Percentiles rank a stretch among this genome's conserved stretches.
Conservation (phyloP, 2,329 filamentous ascomycete genomes). For the Colletotrichum higginsianum region DNA sequence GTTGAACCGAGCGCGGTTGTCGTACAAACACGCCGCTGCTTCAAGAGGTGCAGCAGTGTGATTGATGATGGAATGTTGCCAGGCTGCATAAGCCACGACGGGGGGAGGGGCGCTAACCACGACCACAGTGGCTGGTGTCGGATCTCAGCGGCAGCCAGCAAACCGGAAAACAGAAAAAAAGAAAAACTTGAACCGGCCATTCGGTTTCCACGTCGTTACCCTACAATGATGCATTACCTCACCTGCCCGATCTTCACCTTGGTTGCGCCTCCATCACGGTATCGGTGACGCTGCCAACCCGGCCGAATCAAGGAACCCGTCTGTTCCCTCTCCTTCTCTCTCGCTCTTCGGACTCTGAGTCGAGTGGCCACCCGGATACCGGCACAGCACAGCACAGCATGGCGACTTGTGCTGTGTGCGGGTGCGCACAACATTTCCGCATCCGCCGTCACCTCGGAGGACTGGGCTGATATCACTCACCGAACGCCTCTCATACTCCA, state of each 20-base stretch:
- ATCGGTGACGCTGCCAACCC: conserved; percentile 29
- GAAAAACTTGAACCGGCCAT: not conserved
- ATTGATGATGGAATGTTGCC: not conserved
- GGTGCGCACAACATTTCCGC: not conserved
- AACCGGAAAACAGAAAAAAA: not conserved
- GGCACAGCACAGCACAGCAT: not conserved
- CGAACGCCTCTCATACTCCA: conserved; percentile 8
- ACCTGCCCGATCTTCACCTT: conserved; percentile 3
- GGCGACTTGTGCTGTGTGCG: too few relatives aligned
- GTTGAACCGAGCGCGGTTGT: not conserved
- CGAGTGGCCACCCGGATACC: conserved; percentile 8
- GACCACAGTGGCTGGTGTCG: not conserved
- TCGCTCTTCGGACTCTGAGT: not conserved
- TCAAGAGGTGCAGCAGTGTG: not conserved
- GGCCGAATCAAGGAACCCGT: conserved; percentile 28
- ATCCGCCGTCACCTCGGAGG: not conserved
- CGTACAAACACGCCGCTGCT: conserved; percentile 1
- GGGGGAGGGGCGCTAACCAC: too few relatives aligned
- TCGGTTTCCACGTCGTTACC: not conserved
- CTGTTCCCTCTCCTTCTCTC: not conserved
- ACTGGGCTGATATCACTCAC: conserved; percentile 35
- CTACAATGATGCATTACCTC: conserved; percentile 30
- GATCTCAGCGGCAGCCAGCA: not conserved
- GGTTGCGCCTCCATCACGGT: conserved; percentile 25
- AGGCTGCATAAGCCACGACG: conserved; percentile 1